phyloP scores from a whole-genome alignment of 371 early-diverging fungal genomes.

The Thermomucor indicae-seudaticae region DNA sequence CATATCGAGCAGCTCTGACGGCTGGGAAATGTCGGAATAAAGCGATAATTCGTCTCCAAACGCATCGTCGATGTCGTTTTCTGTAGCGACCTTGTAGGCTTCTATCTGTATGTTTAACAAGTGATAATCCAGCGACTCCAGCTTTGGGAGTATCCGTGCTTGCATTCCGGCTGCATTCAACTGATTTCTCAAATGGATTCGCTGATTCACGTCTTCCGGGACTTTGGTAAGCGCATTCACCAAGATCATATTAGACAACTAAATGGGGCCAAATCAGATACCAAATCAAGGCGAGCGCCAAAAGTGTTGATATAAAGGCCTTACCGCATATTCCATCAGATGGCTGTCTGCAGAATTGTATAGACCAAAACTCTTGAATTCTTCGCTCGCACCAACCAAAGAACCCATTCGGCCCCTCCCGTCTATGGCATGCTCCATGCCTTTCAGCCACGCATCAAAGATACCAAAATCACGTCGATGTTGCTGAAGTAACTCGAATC shows the following conservation, averaged over 20 bases:
- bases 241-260: conserved; percentile 77
- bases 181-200: conserved; percentile 75
- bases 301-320: not conserved
- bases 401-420: conserved; percentile 67
- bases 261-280: no score
- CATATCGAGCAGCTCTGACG: conserved; percentile 63
- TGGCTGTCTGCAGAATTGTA: conserved; percentile 60
- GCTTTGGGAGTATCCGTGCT: conserved; percentile 48
- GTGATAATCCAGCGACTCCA: conserved; percentile 59
- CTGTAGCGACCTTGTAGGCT: conserved; percentile 67
- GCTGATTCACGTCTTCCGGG: conserved; percentile 62
- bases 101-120: conserved; percentile 68
- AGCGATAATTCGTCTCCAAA: conserved; percentile 15
- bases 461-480: conserved; percentile 48
- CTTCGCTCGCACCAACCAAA: conserved; percentile 60
- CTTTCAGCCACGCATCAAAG: conserved; percentile 74
- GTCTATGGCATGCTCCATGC: conserved; percentile 61
- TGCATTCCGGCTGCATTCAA: conserved; percentile 64
- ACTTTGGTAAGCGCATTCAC: conserved; percentile 75
- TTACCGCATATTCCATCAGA: conserved; percentile 74
- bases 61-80: conserved; percentile 47
- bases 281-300: no score
- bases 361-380: conserved; percentile 48
- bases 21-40: conserved; percentile 49
- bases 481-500: conserved; percentile 47